Percentiles rank a stretch among this genome's conserved stretches.
These are phyloP conservation scores for Coffea canephora DNA, from an alignment of 257 asterid genomes.

Conservation along the genomic window DNA sequence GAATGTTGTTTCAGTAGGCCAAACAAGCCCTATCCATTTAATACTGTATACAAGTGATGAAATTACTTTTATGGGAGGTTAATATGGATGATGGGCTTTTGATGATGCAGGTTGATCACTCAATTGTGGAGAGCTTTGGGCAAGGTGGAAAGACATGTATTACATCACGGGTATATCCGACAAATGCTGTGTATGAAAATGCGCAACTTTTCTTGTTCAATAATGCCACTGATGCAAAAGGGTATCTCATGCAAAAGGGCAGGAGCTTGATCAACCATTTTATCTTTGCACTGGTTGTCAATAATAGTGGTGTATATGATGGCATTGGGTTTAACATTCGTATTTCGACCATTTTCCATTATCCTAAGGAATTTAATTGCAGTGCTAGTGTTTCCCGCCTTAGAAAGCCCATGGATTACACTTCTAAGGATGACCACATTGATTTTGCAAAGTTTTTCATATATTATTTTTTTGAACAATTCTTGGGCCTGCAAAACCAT, in stretches of 20 bases:
- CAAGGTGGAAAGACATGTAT: conserved; percentile 72
- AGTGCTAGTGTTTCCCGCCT: not conserved
- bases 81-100: not conserved
- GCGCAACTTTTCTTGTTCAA: conserved; percentile 54
- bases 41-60: too few species aligned
- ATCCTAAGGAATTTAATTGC: conserved; percentile 11
- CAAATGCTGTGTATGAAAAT: conserved; percentile 46
- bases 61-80: too few species aligned
- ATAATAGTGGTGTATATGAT: conserved; percentile 5
- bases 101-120: conserved; percentile 68
- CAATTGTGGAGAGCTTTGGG: conserved; percentile 77
- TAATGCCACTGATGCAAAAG: conserved; percentile 53
- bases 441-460: too few species aligned
- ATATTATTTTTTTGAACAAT: too few species aligned
- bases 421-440: too few species aligned
- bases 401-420: too few species aligned
- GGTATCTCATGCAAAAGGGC: conserved; percentile 13
- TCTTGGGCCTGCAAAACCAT: too few species aligned
- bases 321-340: not conserved
- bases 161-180: conserved; percentile 65
- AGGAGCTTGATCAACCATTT: conserved; percentile 8
- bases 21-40: too few species aligned
- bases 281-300: conserved; percentile 6
- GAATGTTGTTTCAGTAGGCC: too few species aligned
- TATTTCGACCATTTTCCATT: conserved; percentile 1